phyloP scores from a whole-genome alignment of 352 stramenopile genomes.

The Phytophthora cajani region DNA sequence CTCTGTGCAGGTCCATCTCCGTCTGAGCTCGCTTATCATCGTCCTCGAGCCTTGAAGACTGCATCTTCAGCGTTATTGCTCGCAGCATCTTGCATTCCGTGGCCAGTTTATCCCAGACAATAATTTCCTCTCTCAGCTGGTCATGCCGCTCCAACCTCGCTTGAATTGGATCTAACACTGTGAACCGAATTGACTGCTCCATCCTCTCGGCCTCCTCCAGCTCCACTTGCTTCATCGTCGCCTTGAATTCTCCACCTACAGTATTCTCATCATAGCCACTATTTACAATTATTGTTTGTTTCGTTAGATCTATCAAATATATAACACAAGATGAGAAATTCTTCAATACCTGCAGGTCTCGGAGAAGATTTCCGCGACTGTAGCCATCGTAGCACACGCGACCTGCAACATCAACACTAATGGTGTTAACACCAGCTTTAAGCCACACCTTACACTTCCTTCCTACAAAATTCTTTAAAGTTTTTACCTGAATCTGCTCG shows the following conservation, averaged over 20 bases:
- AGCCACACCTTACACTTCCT: neutral
- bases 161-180: constrained; percentile 68
- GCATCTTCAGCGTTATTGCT: constrained; percentile 40
- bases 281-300: constrained; percentile 2
- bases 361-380: constrained; percentile 61
- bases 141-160: constrained; percentile 60
- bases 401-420: constrained; percentile 27
- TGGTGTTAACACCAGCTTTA: neutral
- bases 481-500: constrained; percentile 56
- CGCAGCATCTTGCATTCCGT: constrained; percentile 32
- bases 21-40: constrained; percentile 48
- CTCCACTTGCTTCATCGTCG: constrained; percentile 63
- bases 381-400: constrained; percentile 52
- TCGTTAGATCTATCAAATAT: constrained; percentile 3
- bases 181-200: constrained; percentile 84
- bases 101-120: constrained; percentile 28
- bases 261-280: constrained; percentile 24
- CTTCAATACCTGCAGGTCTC: constrained; percentile 51
- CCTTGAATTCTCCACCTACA: constrained; percentile 51
- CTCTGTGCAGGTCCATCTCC: constrained; percentile 44
- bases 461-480: constrained; percentile 1
- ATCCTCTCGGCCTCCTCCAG: constrained; percentile 62
- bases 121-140: constrained; percentile 48
- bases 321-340: constrained; percentile 7
- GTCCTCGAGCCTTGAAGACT: constrained; percentile 43